Conservation (phyloP, 78 protist species). For the Dictyostelium brefeldianum region DNA sequence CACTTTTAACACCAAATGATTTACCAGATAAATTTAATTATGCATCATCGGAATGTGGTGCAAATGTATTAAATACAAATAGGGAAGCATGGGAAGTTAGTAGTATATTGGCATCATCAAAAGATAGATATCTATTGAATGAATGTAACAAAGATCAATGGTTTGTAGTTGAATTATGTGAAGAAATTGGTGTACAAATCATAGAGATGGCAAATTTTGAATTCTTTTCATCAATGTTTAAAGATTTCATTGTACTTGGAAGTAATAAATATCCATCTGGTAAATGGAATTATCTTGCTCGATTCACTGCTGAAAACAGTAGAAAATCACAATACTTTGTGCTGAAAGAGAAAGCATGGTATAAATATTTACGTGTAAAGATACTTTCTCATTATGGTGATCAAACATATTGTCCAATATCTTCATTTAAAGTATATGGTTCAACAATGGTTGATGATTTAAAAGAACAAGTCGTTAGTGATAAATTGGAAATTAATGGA, state of each 20-base stretch:
- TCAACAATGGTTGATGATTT: constrained; percentile 82
- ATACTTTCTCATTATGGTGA: constrained; percentile 76
- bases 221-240: constrained; percentile 83
- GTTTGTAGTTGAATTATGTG: constrained; percentile 85
- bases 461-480: constrained; percentile 38
- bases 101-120: constrained; percentile 58
- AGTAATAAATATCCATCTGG: constrained; percentile 49
- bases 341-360: constrained; percentile 54
- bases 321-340: constrained; percentile 81
- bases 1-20: constrained; percentile 50
- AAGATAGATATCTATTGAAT: constrained; percentile 78
- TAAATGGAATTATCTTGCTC: constrained; percentile 62
- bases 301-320: constrained; percentile 74
- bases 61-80: constrained; percentile 74
- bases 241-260: constrained; percentile 67
- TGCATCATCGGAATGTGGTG: constrained; percentile 86
- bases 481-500: constrained; percentile 15
- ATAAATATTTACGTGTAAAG: constrained; percentile 1
- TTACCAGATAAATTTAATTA: constrained; percentile 77
- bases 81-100: constrained; percentile 71
- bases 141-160: constrained; percentile 67
- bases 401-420: constrained; percentile 81
- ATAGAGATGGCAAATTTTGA: constrained; percentile 85
- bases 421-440: constrained; percentile 78
- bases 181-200: constrained; percentile 81